Base-by-base conservation (phyloP, 1,284 basidiomycete genomes). In the Pulveroboletus ridleyi region DNA sequence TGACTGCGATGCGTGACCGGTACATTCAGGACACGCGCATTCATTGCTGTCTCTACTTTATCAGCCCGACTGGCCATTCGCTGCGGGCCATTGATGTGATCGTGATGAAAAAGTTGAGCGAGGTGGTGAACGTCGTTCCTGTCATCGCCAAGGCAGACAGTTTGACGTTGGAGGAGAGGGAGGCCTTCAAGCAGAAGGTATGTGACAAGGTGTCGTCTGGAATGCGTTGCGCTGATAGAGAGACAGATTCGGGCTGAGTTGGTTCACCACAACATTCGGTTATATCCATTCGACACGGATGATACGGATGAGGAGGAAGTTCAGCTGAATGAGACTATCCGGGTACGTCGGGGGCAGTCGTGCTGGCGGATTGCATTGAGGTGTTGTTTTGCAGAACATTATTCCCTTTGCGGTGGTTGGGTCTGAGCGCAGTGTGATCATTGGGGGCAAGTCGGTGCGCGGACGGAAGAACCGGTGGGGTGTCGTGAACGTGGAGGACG, bases 121-220 rank as follows among this genome's bases (percentile, higher is more conserved):
- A 99, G 78, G 97, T 99, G 50, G 97, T 98, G 80, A 99, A 99
- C 74, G 97, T 99, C 58, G 96, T 99, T 10, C 98, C 97, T 18
- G 94, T 99, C 67, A 99, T 99, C 76, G 97, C 98, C 73, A 99
- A 99, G 86, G 87, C 94, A n/a, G 97, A 99, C 80, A 92, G 90
- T 69, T 84, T 99, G 80, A 99, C 96, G 2, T 79, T 96, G 67
- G 96, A 98, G 71, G 98, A 99, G 84, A 85, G 96, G 68, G 92
- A 93, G 68, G 82, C 85, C 33, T 99, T 99, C 89, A 99, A 99
- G 86, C 84, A 89, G 74, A 91, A 95, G 83, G 94, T 94, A 42
- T 42, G 72, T 64, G 5, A 47, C 29, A 39, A 25, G 46, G 59
- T 22, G 5, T 57, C 17, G 29, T 39, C 10, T 39, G 50, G 3